These are phyloP conservation scores for Ceratorhiza oryzae-sativae DNA, from an alignment of 1,284 basidiomycete genomes.

Conservation along the genomic window DNA sequence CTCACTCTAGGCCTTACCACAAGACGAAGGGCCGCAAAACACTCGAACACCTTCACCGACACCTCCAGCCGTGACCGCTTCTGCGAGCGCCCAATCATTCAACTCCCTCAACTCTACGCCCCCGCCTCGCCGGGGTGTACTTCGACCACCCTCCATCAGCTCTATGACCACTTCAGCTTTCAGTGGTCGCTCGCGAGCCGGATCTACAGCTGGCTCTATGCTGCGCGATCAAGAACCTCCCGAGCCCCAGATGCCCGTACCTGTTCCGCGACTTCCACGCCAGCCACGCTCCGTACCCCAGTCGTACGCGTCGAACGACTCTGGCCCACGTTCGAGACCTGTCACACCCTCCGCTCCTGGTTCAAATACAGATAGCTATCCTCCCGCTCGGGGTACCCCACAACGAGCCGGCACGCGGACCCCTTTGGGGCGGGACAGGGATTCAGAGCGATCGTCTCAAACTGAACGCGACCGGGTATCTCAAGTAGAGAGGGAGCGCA, in stretches of 20 bases:
- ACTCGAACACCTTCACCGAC: slow-evolving; percentile 22
- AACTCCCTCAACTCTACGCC: slow-evolving; percentile 7
- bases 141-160: slow-evolving; percentile 33
- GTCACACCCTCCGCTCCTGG: slow-evolving; percentile 9
- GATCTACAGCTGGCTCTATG: slow-evolving; percentile 24
- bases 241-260: slow-evolving; percentile 12
- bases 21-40: background rate
- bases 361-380: slow-evolving; percentile 4
- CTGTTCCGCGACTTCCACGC: slow-evolving; percentile 14
- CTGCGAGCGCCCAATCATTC: slow-evolving; percentile 28
- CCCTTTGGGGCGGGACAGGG: background rate
- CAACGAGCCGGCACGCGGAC: background rate
- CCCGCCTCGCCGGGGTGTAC: slow-evolving; percentile 13
- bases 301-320: slow-evolving; percentile 30
- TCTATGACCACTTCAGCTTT: slow-evolving; percentile 4
- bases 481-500: slow-evolving; percentile 18
- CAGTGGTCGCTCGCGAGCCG: slow-evolving; percentile 23
- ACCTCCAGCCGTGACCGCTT: slow-evolving; percentile 17
- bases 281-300: slow-evolving; percentile 17
- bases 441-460: slow-evolving; percentile 29
- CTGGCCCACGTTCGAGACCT: slow-evolving; percentile 27
- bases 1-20: background rate
- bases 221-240: slow-evolving; percentile 14
- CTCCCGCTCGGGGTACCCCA: slow-evolving; percentile 18
- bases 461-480: slow-evolving; percentile 20